Base-by-base conservation (phyloP, 2,329 filamentous ascomycete genomes). In the Pyrenophora teres region DNA sequence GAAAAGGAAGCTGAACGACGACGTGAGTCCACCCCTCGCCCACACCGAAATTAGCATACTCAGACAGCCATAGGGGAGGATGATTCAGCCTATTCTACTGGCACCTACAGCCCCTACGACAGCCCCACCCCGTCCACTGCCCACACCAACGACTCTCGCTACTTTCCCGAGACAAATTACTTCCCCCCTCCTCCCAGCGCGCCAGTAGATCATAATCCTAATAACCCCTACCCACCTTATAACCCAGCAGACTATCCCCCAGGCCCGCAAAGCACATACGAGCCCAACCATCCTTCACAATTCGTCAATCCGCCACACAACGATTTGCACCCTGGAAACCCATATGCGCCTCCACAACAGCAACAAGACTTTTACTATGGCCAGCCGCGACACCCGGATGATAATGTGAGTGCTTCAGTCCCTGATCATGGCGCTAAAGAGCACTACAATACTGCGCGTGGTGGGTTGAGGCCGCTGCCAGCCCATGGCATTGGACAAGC, bases 1-100 rank as follows among this genome's bases (percentile, higher is more conserved):
- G 80, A 81, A 52, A 78, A 77, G 60, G 80, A 81, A 48, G 70
- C 75, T 53, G 80, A 81, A 45, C 71, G 76, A 57, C 76, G 76
- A 62, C 76, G 81, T 82, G 68, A 78, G 80, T 77, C 54, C 44
- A 40, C 45, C 46, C 45, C 49, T 40, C 39, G 46, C 40, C 37
- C 46, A 36, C 47, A 53, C 12, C 53, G 41, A 16, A 51, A 58
- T 38, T 54, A 56, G 40, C 38, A 46, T 60, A 50, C 63, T 69
- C 45, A 69, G 50, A 50, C 39, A 33, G 40, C 18, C 23, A 21
- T 57, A 72, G 69, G 64, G 49, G 65, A 73, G 46, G 69, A 73
- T 50, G 71, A 73, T 40, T 67, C 69, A 39, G 59, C 65, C 59
- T 71, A 72, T 37, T 71, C 69, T 27, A 68, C 65, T 40, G 60